Evolutionary conservation across 1,284 basidiomycete genomes (phyloP).

Genomic region (Lignosus rhinocerotis): DNA sequence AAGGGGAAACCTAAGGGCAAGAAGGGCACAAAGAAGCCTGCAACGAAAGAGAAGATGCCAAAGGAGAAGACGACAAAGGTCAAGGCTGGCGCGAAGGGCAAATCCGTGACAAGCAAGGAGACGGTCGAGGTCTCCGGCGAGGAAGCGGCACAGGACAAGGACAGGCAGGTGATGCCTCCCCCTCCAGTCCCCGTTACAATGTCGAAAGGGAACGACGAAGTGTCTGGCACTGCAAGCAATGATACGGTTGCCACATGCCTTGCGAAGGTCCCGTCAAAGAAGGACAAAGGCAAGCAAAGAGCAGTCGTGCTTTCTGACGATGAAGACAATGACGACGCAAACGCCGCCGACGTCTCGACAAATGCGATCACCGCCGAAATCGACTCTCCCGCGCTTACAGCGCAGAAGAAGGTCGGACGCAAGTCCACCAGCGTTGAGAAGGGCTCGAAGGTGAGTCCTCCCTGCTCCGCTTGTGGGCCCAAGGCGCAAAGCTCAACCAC

Average conservation of each 20-base stretch:
- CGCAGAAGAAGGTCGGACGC: constrained; percentile 19
- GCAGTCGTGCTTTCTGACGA: constrained; percentile 28
- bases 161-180: constrained; percentile 9
- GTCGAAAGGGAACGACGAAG: background rate
- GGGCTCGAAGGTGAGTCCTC: constrained; percentile 18
- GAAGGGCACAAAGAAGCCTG: constrained; percentile 19
- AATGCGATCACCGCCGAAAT: constrained; percentile 2
- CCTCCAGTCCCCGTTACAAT: constrained; percentile 4
- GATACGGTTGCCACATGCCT: background rate
- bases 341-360: constrained; percentile 16
- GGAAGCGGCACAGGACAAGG: constrained; percentile 10
- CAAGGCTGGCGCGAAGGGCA: constrained; percentile 12
- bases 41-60: constrained; percentile 10
- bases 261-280: constrained; percentile 6
- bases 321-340: constrained; percentile 26
- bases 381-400: constrained; percentile 6
- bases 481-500: background rate
- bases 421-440: constrained; percentile 13
- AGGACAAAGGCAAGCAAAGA: constrained; percentile 28
- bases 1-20: constrained; percentile 25
- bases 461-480: background rate
- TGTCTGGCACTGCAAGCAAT: background rate
- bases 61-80: constrained; percentile 15
- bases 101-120: constrained; percentile 24
- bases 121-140: constrained; percentile 25